Evolutionary conservation across 768 basidiomycete genomes (phyloP), one percentile per base, ranked within the genome.

Genomic region (Zangia roseola): DNA sequence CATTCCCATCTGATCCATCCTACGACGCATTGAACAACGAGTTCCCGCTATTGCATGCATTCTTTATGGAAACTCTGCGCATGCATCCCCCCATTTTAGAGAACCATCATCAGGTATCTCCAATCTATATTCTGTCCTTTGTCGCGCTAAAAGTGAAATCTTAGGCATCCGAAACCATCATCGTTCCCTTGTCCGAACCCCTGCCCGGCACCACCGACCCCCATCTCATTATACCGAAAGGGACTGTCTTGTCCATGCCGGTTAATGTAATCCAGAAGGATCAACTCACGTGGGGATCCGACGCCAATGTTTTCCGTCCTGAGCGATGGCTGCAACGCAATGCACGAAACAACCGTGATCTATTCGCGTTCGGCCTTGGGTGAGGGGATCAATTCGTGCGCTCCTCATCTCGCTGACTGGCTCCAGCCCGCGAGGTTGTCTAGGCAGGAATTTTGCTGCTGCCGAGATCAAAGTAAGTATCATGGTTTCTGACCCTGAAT

Each of bases 361-460:
- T 83, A 36, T 71, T 83, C 47, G 77, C 81, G 5, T 84, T 83
- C 54, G 80, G 83, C 53, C 69, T 77, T 48, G 81, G 82, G 82
- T 82, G 53, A 54, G 77, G 50, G 2, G 10, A 40, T 43, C 31
- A 37, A 12, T 47, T 47, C 17, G 36, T 3, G 10, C 8, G 10
- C 23, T 39, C 10, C 5, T 37, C 46, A 8, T 52, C 33, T 53
- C 41, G 53, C 33, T 53, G 53, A 61, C 46, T 54, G 36, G 20
- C 30, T 39, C 35, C 55, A 83, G 83, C 8, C 83, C 83, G 26
- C 74, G 82, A 25, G 73, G 76, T 10, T 85, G 83, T 57, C 73
- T 83, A 38, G 83, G 83, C 26, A 78, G 73, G 60, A 72, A 74
- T 35, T 83, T 84, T 40, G 82, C 83, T 4, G 55, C 72, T 41